Evolutionary conservation across 257 asterid species (phyloP).

Genomic region (Marsdenia floribunda): DNA sequence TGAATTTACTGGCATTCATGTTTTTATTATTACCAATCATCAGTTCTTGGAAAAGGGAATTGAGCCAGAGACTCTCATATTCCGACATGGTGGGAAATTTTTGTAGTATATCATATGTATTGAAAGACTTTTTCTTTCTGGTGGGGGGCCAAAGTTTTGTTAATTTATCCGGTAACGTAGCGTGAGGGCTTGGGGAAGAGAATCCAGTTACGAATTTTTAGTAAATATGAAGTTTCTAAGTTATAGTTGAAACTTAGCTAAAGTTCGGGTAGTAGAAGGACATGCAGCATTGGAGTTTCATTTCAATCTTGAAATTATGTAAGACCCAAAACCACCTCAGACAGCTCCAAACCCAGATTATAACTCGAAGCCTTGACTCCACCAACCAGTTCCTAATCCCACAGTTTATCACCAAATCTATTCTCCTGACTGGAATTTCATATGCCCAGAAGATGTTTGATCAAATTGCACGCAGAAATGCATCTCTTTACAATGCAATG

Average conservation of each 20-base stretch:
- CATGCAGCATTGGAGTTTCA: background rate
- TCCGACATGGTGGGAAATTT: background rate
- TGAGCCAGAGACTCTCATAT: background rate
- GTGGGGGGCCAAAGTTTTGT: background rate
- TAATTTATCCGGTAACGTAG: background rate
- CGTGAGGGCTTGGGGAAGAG: background rate
- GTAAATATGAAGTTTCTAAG: background rate
- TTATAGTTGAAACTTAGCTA: too few relatives aligned
- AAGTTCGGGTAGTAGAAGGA: too few relatives aligned
- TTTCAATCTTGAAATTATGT: conserved; percentile 54
- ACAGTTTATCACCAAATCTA: conserved; percentile 48
- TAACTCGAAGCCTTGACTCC: conserved; percentile 32
- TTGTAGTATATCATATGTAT: background rate
- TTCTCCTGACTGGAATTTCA: conserved; percentile 22
- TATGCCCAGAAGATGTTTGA: conserved; percentile 61
- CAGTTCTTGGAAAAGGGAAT: background rate
- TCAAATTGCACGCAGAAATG: conserved; percentile 40
- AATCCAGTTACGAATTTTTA: background rate
- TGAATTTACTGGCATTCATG: background rate
- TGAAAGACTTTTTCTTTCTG: too few relatives aligned
- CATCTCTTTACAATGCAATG: conserved; percentile 66
- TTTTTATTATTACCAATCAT: background rate
- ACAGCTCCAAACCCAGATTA: conserved; percentile 64
- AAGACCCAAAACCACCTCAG: conserved; percentile 45
- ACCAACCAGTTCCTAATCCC: conserved; percentile 42